Conservation (phyloP, 2,329 filamentous ascomycete species). For the Penicillium sp. region DNA sequence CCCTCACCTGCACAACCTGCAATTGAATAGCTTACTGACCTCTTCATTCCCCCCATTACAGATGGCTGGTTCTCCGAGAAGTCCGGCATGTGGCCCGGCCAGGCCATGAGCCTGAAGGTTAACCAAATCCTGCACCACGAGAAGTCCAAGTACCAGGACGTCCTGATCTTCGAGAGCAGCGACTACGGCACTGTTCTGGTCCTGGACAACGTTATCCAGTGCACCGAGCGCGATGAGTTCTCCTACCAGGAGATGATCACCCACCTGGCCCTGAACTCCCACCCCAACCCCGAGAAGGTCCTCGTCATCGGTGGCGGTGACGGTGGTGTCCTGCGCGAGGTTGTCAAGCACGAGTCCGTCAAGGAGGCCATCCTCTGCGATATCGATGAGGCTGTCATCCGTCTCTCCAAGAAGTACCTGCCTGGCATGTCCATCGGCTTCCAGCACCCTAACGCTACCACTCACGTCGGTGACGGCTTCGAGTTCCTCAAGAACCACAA, state of each 20-base stretch:
- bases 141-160: conserved; percentile 99
- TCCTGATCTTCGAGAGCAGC: conserved; percentile 97
- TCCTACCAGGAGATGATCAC: conserved; percentile 99
- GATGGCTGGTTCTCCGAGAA: conserved; percentile 99
- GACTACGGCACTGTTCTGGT: conserved; percentile 96
- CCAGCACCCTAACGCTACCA: conserved; percentile 89
- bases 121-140: conserved; percentile 98
- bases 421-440: conserved; percentile 92
- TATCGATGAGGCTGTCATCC: conserved; percentile 98
- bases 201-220: conserved; percentile 98
- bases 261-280: conserved; percentile 96
- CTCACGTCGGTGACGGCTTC: conserved; percentile 95
- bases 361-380: conserved; percentile 97
- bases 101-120: conserved; percentile 98
- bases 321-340: conserved; percentile 94
- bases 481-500: conserved; percentile 97
- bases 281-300: conserved; percentile 97
- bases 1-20: conserved; percentile 1
- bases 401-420: conserved; percentile 97
- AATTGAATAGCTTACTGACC: conserved; percentile 9
- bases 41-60: conserved; percentile 40
- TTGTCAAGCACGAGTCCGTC: conserved; percentile 97
- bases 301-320: conserved; percentile 98
- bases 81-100: conserved; percentile 98
- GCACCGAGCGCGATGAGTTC: conserved; percentile 98